Percentiles rank a stretch among this genome's conserved stretches.
These are phyloP conservation scores for Ophiognomonia clavigignenti-juglandacearum DNA, from an alignment of 2,329 filamentous ascomycete genomes.

Conservation along the genomic window DNA sequence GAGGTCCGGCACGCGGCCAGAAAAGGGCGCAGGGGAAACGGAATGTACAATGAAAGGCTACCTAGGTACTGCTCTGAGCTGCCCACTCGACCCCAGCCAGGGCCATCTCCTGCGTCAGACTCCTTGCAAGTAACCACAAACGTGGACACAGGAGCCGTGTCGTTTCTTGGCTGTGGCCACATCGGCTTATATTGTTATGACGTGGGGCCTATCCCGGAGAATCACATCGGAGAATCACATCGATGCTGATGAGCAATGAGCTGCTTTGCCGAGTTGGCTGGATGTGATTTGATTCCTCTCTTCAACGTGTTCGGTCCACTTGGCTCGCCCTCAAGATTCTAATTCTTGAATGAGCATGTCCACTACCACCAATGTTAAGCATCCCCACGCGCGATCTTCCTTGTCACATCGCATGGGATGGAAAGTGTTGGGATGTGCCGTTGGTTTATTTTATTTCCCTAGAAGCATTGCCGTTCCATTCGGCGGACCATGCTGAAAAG, in stretches of 20 bases:
- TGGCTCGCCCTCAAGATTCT: neutral
- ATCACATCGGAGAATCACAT: too few species aligned
- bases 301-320: constrained; percentile 2
- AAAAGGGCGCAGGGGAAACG: too few species aligned
- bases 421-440: constrained; percentile 16
- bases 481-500: constrained; percentile 27
- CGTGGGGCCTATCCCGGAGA: too few species aligned
- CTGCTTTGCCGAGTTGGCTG: neutral
- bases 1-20: too few species aligned
- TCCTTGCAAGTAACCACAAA: too few species aligned
- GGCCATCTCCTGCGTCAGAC: too few species aligned
- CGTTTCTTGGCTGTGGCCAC: too few species aligned
- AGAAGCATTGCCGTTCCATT: constrained; percentile 28
- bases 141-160: too few species aligned
- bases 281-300: constrained; percentile 12
- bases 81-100: too few species aligned
- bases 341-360: constrained; percentile 1
- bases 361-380: constrained; percentile 1
- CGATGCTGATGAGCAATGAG: neutral
- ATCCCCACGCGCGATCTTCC: constrained; percentile 12
- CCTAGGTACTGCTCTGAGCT: too few species aligned
- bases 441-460: constrained; percentile 27
- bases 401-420: constrained; percentile 7
- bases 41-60: too few species aligned
- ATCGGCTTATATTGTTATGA: too few species aligned